Evolutionary conservation across 208 protist genomes (phyloP), one percentile per base, ranked within the genome.

Genomic region (Crithidia sp.): DNA sequence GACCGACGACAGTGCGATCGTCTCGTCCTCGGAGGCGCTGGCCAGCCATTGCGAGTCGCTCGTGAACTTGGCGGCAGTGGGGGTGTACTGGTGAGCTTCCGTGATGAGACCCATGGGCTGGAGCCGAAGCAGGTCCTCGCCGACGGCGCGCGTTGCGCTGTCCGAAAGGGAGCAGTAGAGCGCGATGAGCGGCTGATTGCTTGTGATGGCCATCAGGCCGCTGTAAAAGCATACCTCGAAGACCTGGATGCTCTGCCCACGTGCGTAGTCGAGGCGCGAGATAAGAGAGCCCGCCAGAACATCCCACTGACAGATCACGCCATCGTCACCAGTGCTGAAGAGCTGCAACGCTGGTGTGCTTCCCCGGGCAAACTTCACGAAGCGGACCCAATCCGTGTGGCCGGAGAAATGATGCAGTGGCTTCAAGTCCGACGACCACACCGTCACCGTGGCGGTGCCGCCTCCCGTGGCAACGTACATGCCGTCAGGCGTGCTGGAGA

Each of bases 321-420:
- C 90, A 69, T 96, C 92, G 59, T 94, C 90, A 60, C 90, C 89
- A 5, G 86, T 79, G 73, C 90, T 96, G 64, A 94, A 94, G 7
- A 96, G 76, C 50, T 88, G 81, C 57, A 93, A 62, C 37, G 66
- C 67, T 3, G 74, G 56, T 36, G 62, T 70, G 13, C 53, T 64
- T 8, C 71, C 71, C 13, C 66, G 81, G 4, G 87, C 77, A 70
- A 96, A 94, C 67, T 87, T 85, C 2, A 96, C 88, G 77, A 89
- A 94, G 16, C 86, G 84, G 3, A 96, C 85, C 87, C 89, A 95
- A 69, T 96, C 90, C 9, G 84, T 92, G 82, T 96, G 90, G 17
- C 88, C 90, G 0, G 68, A 44, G 36, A 96, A 71, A 55, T 86
- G 75, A 63, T 91, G 89, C 0, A 94, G 39, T 2, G 77, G 75